Evolutionary conservation across 106 monocot species (phyloP), one percentile per base, ranked within the genome.

Genomic region (Hemerocallis citrina): DNA sequence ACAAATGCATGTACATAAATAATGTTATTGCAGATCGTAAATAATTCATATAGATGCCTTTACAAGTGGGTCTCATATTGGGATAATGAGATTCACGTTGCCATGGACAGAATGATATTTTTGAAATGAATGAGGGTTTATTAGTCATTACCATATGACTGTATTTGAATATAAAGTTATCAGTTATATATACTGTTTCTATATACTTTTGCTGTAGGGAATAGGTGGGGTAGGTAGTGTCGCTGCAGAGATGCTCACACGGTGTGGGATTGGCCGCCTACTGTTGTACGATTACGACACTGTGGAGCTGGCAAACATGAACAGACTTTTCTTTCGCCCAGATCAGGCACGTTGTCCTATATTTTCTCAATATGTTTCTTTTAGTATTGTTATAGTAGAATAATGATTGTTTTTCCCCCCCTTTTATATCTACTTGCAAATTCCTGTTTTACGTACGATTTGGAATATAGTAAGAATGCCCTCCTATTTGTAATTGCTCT

Each of bases 171-270:
- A n/a, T n/a, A n/a, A n/a, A n/a, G n/a, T n/a, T n/a, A n/a, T n/a
- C n/a, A n/a, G n/a, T n/a, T n/a, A n/a, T n/a, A n/a, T n/a, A n/a
- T n/a, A n/a, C n/a, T n/a, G n/a, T n/a, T n/a, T n/a, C n/a, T n/a
- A n/a, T n/a, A n/a, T n/a, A n/a, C n/a, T n/a, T n/a, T 59, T 48
- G 16, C 25, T 44, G 35, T 56, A 96, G 95, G 95, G 95, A 51
- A 87, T 96, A 68, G 95, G 95, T 71, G 95, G 95, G 55, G 95
- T 96, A 21, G 95, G 95, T 34, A 96, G 95, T 68, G 95, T 96
- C 64, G 86, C 95, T 40, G 95, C 90, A 14, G 95, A 96, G 75
- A 96, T 96, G 95, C 90, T 96, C 25, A 96, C 95, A 35, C 73
- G 86, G 37, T 96, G 90, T 44, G 95, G 95, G 1, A 87, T 96